These are phyloP conservation scores for Suillus decipiens DNA, from an alignment of 768 basidiomycete species.

Conservation along the genomic window DNA sequence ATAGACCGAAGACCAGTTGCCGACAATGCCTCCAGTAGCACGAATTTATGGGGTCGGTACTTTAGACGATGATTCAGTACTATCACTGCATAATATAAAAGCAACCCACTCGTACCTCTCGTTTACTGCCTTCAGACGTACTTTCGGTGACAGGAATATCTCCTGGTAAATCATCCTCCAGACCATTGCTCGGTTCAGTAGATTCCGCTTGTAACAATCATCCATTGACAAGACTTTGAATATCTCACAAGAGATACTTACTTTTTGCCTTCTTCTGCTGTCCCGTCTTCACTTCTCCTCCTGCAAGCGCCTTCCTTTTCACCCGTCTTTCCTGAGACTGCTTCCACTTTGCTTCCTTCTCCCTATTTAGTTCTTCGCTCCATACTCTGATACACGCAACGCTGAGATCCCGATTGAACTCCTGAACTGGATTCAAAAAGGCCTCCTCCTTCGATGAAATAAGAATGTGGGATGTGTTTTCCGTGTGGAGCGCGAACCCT, in stretches of 20 bases:
- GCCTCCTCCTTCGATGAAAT: slow-evolving; percentile 72
- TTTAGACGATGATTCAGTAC: slow-evolving; percentile 21
- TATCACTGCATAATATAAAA: slow-evolving; percentile 5
- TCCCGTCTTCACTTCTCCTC: not conserved
- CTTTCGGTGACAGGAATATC: not conserved
- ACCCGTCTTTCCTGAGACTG: slow-evolving; percentile 51
- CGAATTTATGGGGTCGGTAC: slow-evolving; percentile 67
- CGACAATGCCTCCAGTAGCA: slow-evolving; percentile 89
- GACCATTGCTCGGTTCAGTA: not conserved
- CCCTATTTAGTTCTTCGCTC: slow-evolving; percentile 70
- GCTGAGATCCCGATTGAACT: slow-evolving; percentile 95
- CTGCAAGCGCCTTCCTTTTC: slow-evolving; percentile 25
- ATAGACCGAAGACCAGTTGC: slow-evolving; percentile 96
- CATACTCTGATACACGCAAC: slow-evolving; percentile 89
- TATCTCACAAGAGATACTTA: slow-evolving; percentile 28
- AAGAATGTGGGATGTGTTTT: slow-evolving; percentile 81
- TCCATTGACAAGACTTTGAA: slow-evolving; percentile 1
- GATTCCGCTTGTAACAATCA: slow-evolving; percentile 1
- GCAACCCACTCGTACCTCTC: slow-evolving; percentile 22
- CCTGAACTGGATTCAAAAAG: slow-evolving; percentile 96
- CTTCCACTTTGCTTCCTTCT: slow-evolving; percentile 65
- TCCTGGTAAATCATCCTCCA: not conserved
- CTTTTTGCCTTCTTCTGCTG: slow-evolving; percentile 47
- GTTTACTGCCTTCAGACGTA: slow-evolving; percentile 18
- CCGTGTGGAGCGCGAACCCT: slow-evolving; percentile 77